Percentiles rank a stretch among this genome's conserved stretches.
Evolutionary conservation across 163 green algal genomes (phyloP).

Genomic region (Prototheca wickerhamii): DNA sequence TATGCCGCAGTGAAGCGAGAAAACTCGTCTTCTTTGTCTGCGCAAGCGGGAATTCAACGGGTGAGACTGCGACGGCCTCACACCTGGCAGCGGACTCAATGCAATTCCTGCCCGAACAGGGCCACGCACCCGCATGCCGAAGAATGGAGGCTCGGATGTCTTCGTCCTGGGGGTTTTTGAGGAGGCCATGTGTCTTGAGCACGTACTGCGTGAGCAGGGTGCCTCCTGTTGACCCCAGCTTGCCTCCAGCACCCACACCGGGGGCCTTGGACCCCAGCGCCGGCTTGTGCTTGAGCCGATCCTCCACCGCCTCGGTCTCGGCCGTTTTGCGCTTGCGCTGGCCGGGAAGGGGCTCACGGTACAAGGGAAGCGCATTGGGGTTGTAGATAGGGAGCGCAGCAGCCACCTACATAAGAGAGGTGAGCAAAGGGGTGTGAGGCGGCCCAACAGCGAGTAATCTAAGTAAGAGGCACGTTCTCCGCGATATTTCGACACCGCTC

Average conservation of each 20-base stretch:
- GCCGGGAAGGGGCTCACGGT: slow-evolving; percentile 40
- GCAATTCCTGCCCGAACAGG: background rate
- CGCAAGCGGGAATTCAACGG: too few species aligned
- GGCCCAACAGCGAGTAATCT: too few species aligned
- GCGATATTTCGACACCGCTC: too few species aligned
- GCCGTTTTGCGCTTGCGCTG: slow-evolving; percentile 32
- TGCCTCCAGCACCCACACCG: slow-evolving; percentile 42
- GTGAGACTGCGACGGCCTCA: too few species aligned
- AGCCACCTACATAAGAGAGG: background rate
- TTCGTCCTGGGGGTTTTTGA: slow-evolving; percentile 47
- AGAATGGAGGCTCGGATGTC: slow-evolving; percentile 66
- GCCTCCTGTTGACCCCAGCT: slow-evolving; percentile 59
- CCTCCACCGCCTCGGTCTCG: slow-evolving; percentile 27
- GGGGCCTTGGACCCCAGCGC: slow-evolving; percentile 33
- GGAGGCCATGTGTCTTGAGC: slow-evolving; percentile 62
- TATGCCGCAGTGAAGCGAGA: slow-evolving; percentile 55
- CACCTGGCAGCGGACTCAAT: too few species aligned
- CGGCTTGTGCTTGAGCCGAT: slow-evolving; percentile 34
- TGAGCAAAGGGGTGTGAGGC: background rate
- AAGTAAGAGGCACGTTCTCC: too few species aligned
- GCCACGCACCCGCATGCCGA: slow-evolving; percentile 44
- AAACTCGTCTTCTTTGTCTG: slow-evolving; percentile 37
- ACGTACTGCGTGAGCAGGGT: slow-evolving; percentile 83
- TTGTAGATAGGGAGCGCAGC: slow-evolving; percentile 59
- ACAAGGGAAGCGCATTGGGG: slow-evolving; percentile 83